Percentiles rank a stretch among this genome's conserved stretches.
Evolutionary conservation across 2,329 filamentous ascomycete genomes (phyloP).

Genomic region (Cercospora berteroae): DNA sequence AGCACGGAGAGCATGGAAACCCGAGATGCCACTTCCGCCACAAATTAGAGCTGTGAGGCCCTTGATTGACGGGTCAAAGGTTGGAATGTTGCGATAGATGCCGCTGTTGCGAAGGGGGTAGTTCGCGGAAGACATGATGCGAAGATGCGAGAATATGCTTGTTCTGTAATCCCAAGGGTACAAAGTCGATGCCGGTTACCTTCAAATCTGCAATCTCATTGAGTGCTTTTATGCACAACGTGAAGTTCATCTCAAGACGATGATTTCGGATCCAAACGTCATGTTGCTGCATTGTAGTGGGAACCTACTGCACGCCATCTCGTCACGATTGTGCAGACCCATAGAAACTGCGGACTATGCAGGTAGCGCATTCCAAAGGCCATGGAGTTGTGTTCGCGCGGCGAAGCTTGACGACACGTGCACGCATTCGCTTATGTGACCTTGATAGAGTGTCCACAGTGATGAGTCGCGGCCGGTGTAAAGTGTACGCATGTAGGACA

Average conservation of each 20-base stretch:
- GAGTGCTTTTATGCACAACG: background rate
- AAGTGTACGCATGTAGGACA: background rate
- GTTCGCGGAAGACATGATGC: constrained; percentile 7
- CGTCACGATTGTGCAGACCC: background rate
- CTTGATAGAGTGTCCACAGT: background rate
- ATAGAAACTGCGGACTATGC: background rate
- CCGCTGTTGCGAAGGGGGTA: constrained; percentile 28
- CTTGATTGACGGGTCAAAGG: constrained; percentile 41
- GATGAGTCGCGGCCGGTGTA: background rate
- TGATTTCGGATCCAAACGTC: background rate
- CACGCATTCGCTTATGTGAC: too few species aligned
- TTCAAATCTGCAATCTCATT: background rate
- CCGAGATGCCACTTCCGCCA: constrained; percentile 53
- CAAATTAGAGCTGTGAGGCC: constrained; percentile 50
- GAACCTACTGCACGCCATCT: background rate
- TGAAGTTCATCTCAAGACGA: background rate
- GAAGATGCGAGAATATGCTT: background rate
- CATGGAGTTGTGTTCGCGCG: background rate
- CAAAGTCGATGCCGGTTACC: background rate
- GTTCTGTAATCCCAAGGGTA: background rate
- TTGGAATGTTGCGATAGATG: constrained; percentile 51
- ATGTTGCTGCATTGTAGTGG: background rate
- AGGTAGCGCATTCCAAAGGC: background rate
- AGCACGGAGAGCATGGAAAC: constrained; percentile 49
- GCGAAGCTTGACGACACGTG: background rate